Conservation (phyloP, 208 protist species). For the Novymonas esmeraldas region DNA sequence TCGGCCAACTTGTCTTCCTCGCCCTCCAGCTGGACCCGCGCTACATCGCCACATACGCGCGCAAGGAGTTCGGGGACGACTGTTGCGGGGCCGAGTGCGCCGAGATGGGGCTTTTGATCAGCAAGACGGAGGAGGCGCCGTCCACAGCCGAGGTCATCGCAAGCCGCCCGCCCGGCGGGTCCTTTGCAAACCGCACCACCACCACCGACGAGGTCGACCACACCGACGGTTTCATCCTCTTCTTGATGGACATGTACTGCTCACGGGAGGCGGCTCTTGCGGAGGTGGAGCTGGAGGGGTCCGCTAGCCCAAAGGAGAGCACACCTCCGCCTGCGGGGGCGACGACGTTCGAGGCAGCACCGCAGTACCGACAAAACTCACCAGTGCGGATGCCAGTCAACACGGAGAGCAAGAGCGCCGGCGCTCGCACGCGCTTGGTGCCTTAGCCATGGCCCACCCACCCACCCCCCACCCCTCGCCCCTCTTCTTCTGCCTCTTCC, state of each 20-base stretch:
- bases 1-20: conserved; percentile 77
- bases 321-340: conserved; percentile 2
- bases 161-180: conserved; percentile 32
- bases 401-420: conserved; percentile 29
- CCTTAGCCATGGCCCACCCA: conserved; percentile 15
- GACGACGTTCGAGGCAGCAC: conserved; percentile 10
- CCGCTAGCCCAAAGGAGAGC: conserved; percentile 8
- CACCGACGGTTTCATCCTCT: conserved; percentile 85
- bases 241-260: conserved; percentile 84
- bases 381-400: conserved; percentile 49
- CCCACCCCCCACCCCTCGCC: too few species aligned
- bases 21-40: conserved; percentile 75
- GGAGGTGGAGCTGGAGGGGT: conserved; percentile 16
- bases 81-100: conserved; percentile 51
- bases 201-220: conserved; percentile 25
- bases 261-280: conserved; percentile 44
- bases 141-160: conserved; percentile 79
- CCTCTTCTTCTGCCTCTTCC: too few species aligned
- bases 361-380: conserved; percentile 40
- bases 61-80: conserved; percentile 52
- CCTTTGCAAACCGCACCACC: conserved; percentile 7
- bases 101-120: conserved; percentile 62
- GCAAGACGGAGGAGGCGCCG: conserved; percentile 68
- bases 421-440: conserved; percentile 4
- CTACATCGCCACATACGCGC: conserved; percentile 73